A percentile compares a stretch with the other conserved stretches of the same genome.
Conservation (phyloP, 805 yeast species). For the Grigorovia yakushimaensis region DNA sequence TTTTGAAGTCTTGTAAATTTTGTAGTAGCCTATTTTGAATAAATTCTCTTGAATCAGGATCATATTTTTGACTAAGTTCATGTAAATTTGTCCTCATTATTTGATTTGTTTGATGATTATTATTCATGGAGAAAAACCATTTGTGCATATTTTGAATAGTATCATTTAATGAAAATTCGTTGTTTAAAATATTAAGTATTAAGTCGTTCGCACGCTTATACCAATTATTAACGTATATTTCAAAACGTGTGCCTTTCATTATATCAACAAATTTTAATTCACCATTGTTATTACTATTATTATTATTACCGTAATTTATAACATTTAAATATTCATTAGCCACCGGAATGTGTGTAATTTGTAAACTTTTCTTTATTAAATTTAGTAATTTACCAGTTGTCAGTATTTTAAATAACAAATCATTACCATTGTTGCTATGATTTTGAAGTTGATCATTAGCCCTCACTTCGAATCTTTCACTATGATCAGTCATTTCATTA, state of each 20-base stretch:
- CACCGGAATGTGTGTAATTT: constrained; percentile 11
- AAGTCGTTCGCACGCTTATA: constrained; percentile 58
- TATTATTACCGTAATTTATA: neutral
- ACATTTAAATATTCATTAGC: constrained; percentile 13
- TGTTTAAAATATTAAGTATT: constrained; percentile 45
- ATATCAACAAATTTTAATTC: constrained; percentile 10
- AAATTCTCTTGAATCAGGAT: constrained; percentile 6
- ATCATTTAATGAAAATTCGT: constrained; percentile 46
- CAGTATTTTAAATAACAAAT: constrained; percentile 42
- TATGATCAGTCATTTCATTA: neutral
- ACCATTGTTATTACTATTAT: neutral
- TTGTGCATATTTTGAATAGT: constrained; percentile 44
- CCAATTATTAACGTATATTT: constrained; percentile 47
- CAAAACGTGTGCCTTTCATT: constrained; percentile 36
- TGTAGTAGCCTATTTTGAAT: constrained; percentile 25
- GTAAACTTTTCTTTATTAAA: constrained; percentile 35
- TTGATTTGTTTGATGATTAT: constrained; percentile 18
- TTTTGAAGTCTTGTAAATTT: constrained; percentile 13
- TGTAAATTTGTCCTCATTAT: constrained; percentile 17
- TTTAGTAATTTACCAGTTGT: constrained; percentile 80
- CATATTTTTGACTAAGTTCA: constrained; percentile 20
- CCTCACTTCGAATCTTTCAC: neutral
- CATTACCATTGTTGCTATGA: neutral
- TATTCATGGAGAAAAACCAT: constrained; percentile 38
- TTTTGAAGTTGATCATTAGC: too few species aligned